Conservation (phyloP, 2,329 filamentous ascomycete species). For the Keithomyces neogunnii region DNA sequence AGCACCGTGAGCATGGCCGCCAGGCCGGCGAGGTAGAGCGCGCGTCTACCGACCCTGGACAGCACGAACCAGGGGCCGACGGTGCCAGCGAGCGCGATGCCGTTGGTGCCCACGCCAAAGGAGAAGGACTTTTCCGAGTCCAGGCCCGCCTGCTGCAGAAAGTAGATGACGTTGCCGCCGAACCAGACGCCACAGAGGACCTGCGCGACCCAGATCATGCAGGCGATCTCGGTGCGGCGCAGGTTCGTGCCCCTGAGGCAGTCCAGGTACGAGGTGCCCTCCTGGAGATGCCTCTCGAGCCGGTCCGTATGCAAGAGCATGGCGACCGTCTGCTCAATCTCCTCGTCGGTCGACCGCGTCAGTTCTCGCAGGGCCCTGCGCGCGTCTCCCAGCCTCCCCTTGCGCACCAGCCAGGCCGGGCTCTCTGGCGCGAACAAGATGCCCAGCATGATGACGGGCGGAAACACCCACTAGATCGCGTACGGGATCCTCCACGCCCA, state of each 20-base stretch:
- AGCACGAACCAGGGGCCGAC: conserved; percentile 39
- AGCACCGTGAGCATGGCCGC: conserved; percentile 38
- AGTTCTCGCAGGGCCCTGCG: conserved; percentile 30
- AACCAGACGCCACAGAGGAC: conserved; percentile 30
- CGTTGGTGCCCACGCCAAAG: conserved; percentile 43
- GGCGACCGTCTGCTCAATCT: conserved; percentile 35
- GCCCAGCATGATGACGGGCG: conserved; percentile 32
- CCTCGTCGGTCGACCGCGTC: conserved; percentile 25
- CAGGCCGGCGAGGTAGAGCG: conserved; percentile 35
- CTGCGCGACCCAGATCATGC: conserved; percentile 34
- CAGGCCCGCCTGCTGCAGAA: conserved; percentile 35
- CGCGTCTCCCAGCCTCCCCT: conserved; percentile 28
- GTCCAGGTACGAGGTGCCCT: conserved; percentile 35
- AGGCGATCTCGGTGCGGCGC: conserved; percentile 36
- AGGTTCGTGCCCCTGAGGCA: conserved; percentile 38
- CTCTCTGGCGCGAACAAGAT: conserved; percentile 38
- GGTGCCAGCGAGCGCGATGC: conserved; percentile 34
- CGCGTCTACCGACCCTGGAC: conserved; percentile 33
- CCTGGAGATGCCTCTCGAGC: conserved; percentile 31
- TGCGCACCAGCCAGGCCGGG: conserved; percentile 41
- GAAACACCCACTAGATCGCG: conserved; percentile 41
- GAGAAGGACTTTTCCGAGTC: conserved; percentile 27
- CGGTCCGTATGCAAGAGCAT: conserved; percentile 45
- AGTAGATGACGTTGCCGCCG: conserved; percentile 52
- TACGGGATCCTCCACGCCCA: conserved; percentile 41